Evolutionary conservation across 2,329 filamentous ascomycete genomes (phyloP), one percentile per base, ranked within the genome.

Genomic region (Fusarium chaquense): DNA sequence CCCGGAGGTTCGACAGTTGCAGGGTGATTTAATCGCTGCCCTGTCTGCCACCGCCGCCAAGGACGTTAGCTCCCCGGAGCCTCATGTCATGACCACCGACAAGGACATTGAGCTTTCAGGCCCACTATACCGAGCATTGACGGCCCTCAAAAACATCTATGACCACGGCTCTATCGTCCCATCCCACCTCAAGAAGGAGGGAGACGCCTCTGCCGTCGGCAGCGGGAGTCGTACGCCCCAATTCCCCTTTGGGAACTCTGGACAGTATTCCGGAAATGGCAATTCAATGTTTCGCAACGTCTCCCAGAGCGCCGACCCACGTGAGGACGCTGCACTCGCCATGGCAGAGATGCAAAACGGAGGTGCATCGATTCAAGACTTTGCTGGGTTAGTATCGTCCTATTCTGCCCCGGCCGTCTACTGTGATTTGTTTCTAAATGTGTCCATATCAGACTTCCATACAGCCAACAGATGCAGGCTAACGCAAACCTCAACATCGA

Each of bases 311-410:
- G 76, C 83, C 20, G 85, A 89, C 65, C 83, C 86, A 12, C 86
- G 89, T 50, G 86, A 89, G 65, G 86, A 89, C 70, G 88, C 88
- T 0, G 88, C 89, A 2, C 77, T 90, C 41, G 87, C 88, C 49
- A 90, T 90, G 88, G 85, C 89, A 3, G 87, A 89, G 75, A 83
- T 91, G 81, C 88, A 90, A 75, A 87, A 88, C 73, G 86, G 73
- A 54, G 73, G 87, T 12, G 82, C 81, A 33, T 78, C 79, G 0
- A 73, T 86, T 15, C 78, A 81, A 35, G 85, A 87, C 20, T 84
- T 84, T 67, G 69, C 81, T 30, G 78, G 78, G 82, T 81, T 71
- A 69, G 78, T 69, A 41, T 35, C 24, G 10, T 51, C 22, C 28
- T 30, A 3, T 33, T 5, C 1, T 28, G 10, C 28, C 18, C 50